Evolutionary conservation across 2,329 filamentous ascomycete species (phyloP), one percentile per base, ranked within the genome.

Genomic region (Ophiostoma novo-ulmi): DNA sequence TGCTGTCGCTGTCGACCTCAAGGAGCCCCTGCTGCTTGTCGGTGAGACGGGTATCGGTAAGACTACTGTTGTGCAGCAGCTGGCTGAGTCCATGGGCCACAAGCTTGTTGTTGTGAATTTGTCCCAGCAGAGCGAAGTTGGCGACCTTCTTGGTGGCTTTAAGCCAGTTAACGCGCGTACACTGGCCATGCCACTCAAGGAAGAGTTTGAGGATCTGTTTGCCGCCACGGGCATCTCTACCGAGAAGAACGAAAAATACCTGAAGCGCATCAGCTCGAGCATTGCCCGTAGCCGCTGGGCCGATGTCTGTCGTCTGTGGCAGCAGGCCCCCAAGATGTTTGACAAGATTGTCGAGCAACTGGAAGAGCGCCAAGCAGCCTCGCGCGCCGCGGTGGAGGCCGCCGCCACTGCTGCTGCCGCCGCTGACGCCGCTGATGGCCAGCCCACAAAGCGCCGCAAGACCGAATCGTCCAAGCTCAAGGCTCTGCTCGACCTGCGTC

Each of bases 1-100:
- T 70, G 89, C 92, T 1, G 89, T 92, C 52, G 91, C 93, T 1
- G 88, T 97, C 6, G 89, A 91, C 73, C 87, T 93, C 76, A 87
- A 88, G n/a, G 95, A 99, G 77, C 93, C 96, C 4, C 87, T 97
- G 1, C 82, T 99, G 22, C 87, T 99, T 38, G 95, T 99, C n/a
- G 95, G 95, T 77, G 95, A 99, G 81, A 99, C 95, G 8, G 95
- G 95, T 82, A 97, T 97, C 68, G 95, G 95, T 76, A 99, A 99
- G 81, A 99, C 95, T 0, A 97, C 95, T 0, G 91, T 95, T 36
- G 90, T 99, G 17, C 95, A 99, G 78, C 93, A 97, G 77, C 83
- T 99, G 70, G 93, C 95, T 0, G 89, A 91, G 71, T 86, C 90
- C 3, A 85, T 97, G 38, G 92, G 94, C 1, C 91, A 93, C 77